A percentile compares a stretch with the other conserved stretches of the same genome.
Conservation (phyloP, 495 filamentous ascomycete species). For the Aspergillus mulundensis region DNA sequence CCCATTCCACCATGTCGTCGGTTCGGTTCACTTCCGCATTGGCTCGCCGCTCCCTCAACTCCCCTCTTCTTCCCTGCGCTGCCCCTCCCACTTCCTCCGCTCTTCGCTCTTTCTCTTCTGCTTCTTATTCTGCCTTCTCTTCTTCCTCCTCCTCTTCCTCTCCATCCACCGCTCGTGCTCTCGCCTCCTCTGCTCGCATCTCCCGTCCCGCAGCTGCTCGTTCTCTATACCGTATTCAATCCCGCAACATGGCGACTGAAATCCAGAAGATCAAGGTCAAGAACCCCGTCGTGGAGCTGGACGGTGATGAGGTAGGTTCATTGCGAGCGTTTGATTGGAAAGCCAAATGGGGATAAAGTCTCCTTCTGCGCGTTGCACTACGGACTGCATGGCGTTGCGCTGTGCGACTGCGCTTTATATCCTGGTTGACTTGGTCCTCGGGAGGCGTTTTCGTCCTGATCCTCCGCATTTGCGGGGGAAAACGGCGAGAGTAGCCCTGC, state of each 20-base stretch:
- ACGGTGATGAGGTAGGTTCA: slow-evolving; percentile 77
- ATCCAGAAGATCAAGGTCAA: slow-evolving; percentile 88
- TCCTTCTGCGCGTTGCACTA: slow-evolving; percentile 1
- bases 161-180: slow-evolving; percentile 17
- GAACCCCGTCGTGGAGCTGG: slow-evolving; percentile 95
- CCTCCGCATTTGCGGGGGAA: slow-evolving; percentile 32
- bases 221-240: slow-evolving; percentile 31
- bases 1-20: slow-evolving; percentile 27
- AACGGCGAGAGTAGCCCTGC: slow-evolving; percentile 24
- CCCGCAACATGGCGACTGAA: slow-evolving; percentile 46
- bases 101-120: slow-evolving; percentile 20
- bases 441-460: slow-evolving; percentile 27
- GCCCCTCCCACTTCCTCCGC: slow-evolving; percentile 31
- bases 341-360: slow-evolving; percentile 1
- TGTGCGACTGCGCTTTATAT: slow-evolving; percentile 27
- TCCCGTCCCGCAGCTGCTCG: slow-evolving; percentile 30
- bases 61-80: slow-evolving; percentile 27
- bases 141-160: slow-evolving; percentile 23
- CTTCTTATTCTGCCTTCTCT: slow-evolving; percentile 14
- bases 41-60: slow-evolving; percentile 34
- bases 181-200: slow-evolving; percentile 27
- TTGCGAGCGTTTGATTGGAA: neutral
- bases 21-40: slow-evolving; percentile 44
- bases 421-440: slow-evolving; percentile 16
- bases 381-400: slow-evolving; percentile 4